Percentiles rank a stretch among this genome's conserved stretches.
phyloP scores from a whole-genome alignment of 108 stramenopile species.

The Cyclostephanos invisitatus region DNA sequence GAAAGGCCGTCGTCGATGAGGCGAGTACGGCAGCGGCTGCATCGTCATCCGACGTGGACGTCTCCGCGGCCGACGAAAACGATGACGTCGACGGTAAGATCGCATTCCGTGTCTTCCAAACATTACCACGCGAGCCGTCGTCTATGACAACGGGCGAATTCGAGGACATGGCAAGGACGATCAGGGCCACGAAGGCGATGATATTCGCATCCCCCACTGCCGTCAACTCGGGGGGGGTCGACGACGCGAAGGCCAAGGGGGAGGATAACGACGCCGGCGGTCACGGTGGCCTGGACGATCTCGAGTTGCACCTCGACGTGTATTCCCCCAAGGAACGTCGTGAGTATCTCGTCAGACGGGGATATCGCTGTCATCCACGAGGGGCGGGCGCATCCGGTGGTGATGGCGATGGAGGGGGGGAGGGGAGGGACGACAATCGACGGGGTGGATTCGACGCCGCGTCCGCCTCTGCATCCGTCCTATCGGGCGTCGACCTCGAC shows the following conservation, averaged over 20 bases:
- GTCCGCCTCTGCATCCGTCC: not conserved
- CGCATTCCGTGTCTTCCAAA: slow-evolving; percentile 31
- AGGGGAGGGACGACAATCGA: not conserved
- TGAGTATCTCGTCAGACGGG: slow-evolving; percentile 38
- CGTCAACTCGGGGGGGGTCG: not conserved
- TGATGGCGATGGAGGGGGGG: not conserved
- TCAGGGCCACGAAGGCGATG: slow-evolving; percentile 42
- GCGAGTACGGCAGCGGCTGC: too few relatives aligned
- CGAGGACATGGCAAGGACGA: slow-evolving; percentile 13
- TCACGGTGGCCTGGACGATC: not conserved
- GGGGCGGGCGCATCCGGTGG: not conserved
- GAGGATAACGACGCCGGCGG: too few relatives aligned
- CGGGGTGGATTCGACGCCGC: not conserved
- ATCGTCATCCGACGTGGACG: too few relatives aligned
- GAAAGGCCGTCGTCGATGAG: too few relatives aligned
- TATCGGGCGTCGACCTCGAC: too few relatives aligned
- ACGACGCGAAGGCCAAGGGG: not conserved
- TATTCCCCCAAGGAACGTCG: slow-evolving; percentile 47
- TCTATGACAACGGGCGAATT: slow-evolving; percentile 23
- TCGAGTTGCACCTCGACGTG: slow-evolving; percentile 27
- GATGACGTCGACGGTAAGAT: not conserved
- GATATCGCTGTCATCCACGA: slow-evolving; percentile 34
- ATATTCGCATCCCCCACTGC: slow-evolving; percentile 24
- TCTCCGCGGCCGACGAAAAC: not conserved
- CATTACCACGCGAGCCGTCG: slow-evolving; percentile 29